These are phyloP conservation scores for Tolypocladium nubicola DNA, from an alignment of 2,329 filamentous ascomycete species.

Conservation along the genomic window DNA sequence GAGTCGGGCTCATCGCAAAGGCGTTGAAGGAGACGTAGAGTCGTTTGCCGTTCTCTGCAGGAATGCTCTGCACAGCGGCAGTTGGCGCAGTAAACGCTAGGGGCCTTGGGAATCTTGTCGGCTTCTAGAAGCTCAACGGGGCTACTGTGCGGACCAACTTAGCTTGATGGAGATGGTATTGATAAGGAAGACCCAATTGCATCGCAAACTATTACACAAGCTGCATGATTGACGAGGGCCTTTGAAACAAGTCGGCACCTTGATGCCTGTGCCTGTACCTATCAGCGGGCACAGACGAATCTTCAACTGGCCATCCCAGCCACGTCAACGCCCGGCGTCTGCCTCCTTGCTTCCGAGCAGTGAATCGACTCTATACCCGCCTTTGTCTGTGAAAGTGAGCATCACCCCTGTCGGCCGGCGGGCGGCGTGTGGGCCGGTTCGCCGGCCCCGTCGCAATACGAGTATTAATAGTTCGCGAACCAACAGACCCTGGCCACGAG, in stretches of 20 bases:
- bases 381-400: neutral
- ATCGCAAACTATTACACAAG: neutral
- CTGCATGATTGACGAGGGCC: neutral
- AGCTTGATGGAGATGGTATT: neutral
- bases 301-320: neutral
- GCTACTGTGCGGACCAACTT: too few species aligned
- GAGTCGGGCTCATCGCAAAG: too few species aligned
- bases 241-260: too few species aligned
- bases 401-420: neutral
- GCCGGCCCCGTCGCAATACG: neutral
- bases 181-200: neutral
- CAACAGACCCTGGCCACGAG: neutral
- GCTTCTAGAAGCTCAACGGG: neutral
- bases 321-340: neutral
- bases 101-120: neutral
- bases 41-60: too few species aligned
- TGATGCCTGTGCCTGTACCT: neutral
- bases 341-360: neutral
- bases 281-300: neutral
- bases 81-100: too few species aligned
- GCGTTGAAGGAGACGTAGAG: too few species aligned
- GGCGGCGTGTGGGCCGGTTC: neutral
- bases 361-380: neutral
- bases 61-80: too few species aligned
- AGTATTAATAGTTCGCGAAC: neutral